Percentiles rank a stretch among this genome's conserved stretches.
phyloP scores from a whole-genome alignment of 768 basidiomycete species.

The Austroboletus eburneus region DNA sequence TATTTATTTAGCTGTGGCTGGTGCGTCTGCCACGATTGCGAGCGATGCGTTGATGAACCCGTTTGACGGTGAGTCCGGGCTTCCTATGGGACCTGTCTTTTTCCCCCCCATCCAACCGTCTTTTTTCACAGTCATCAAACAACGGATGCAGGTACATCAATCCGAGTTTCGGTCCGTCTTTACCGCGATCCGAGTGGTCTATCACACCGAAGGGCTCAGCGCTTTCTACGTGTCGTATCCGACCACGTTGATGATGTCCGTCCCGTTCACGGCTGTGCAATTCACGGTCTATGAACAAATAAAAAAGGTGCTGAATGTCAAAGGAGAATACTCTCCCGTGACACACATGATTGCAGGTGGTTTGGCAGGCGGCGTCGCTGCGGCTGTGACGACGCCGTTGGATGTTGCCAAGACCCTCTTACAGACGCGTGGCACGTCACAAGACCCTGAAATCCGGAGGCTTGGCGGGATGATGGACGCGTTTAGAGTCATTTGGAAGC shows the following conservation, averaged over 20 bases:
- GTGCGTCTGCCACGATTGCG: constrained; percentile 90
- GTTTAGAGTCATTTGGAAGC: constrained; percentile 78
- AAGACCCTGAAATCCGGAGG: constrained; percentile 78
- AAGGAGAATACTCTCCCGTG: constrained; percentile 82
- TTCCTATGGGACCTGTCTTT: neutral
- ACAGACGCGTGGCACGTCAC: constrained; percentile 91
- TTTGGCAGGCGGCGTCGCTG: constrained; percentile 89
- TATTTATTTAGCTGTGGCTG: constrained; percentile 67
- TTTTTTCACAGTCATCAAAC: constrained; percentile 86
- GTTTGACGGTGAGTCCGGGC: constrained; percentile 76
- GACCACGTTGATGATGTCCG: constrained; percentile 92
- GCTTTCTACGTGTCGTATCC: constrained; percentile 99
- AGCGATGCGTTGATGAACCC: constrained; percentile 99
- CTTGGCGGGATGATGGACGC: constrained; percentile 86
- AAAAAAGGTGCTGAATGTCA: constrained; percentile 82
- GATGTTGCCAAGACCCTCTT: constrained; percentile 98
- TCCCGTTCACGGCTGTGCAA: constrained; percentile 98
- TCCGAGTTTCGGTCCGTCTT: constrained; percentile 87
- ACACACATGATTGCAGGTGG: constrained; percentile 93
- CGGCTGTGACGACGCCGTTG: constrained; percentile 91
- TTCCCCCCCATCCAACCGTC: constrained; percentile 8
- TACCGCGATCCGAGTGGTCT: constrained; percentile 82
- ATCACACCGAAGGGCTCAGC: constrained; percentile 74
- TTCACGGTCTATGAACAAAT: constrained; percentile 95
- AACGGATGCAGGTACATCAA: constrained; percentile 97